Conservation (phyloP, 805 yeast genomes). For the Debaryomyces maramus region DNA sequence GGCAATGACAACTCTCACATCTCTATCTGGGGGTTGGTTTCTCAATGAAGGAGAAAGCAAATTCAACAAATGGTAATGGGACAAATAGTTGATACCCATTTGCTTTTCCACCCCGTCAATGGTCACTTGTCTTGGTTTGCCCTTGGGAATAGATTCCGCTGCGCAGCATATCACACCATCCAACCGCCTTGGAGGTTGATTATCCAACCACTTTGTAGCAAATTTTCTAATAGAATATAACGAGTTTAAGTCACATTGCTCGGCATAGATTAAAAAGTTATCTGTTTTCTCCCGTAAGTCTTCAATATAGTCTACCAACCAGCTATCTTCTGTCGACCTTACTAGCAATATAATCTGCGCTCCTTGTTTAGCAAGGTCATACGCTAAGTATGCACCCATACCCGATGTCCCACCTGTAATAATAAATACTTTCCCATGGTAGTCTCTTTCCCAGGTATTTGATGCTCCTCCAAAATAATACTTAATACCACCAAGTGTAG, state of each 20-base stretch:
- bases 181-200: slow-evolving; percentile 82
- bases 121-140: slow-evolving; percentile 62
- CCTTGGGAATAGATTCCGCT: slow-evolving; percentile 74
- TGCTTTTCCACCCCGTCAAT: slow-evolving; percentile 86
- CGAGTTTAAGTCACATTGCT: slow-evolving; percentile 77
- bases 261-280: slow-evolving; percentile 85
- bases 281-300: slow-evolving; percentile 69
- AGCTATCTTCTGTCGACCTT: slow-evolving; percentile 59
- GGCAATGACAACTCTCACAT: slow-evolving; percentile 78
- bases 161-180: slow-evolving; percentile 92
- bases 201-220: slow-evolving; percentile 94
- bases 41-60: slow-evolving; percentile 80
- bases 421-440: slow-evolving; percentile 84
- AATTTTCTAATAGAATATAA: slow-evolving; percentile 78
- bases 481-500: slow-evolving; percentile 52
- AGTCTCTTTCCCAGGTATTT: slow-evolving; percentile 89
- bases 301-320: slow-evolving; percentile 78
- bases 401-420: slow-evolving; percentile 96
- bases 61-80: slow-evolving; percentile 78
- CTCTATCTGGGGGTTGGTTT: slow-evolving; percentile 93
- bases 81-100: slow-evolving; percentile 77
- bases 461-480: slow-evolving; percentile 74
- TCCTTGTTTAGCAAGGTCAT: slow-evolving; percentile 74
- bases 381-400: slow-evolving; percentile 73
- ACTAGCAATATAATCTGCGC: slow-evolving; percentile 82